Evolutionary conservation across 345 rosid species (phyloP).

Genomic region (Citropsis articulata): DNA sequence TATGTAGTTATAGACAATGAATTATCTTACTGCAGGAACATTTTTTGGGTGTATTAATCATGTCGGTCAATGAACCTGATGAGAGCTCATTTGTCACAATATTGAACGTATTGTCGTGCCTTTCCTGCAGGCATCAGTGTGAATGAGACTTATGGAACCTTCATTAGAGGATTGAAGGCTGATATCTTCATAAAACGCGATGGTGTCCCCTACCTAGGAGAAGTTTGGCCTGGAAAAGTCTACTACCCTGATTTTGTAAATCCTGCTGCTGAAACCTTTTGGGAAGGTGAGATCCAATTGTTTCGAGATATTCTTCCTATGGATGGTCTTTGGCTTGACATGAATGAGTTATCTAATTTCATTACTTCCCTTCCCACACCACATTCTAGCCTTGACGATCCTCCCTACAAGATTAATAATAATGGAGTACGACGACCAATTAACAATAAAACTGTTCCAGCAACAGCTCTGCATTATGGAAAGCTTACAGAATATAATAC

Average conservation of each 20-base stretch:
- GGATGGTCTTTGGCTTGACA: slow-evolving; percentile 53
- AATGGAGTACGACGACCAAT: background rate
- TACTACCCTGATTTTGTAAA: slow-evolving; percentile 46
- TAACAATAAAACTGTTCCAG: background rate
- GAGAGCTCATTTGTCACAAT: background rate
- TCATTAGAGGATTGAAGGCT: background rate
- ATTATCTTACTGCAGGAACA: background rate
- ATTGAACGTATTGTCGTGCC: background rate
- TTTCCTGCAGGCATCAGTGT: background rate
- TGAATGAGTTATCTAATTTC: slow-evolving; percentile 47
- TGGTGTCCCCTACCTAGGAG: background rate
- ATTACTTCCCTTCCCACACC: slow-evolving; percentile 23
- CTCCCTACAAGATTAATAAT: slow-evolving; percentile 48
- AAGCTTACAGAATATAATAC: slow-evolving; percentile 33
- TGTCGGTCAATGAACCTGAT: background rate
- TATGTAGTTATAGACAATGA: background rate
- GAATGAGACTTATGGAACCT: background rate
- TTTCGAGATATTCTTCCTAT: slow-evolving; percentile 32
- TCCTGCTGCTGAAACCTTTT: slow-evolving; percentile 22
- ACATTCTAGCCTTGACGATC: slow-evolving; percentile 35
- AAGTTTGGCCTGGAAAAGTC: slow-evolving; percentile 24
- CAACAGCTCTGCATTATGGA: background rate
- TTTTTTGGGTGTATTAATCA: background rate
- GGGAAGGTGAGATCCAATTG: slow-evolving; percentile 35
- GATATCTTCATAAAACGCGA: slow-evolving; percentile 5